phyloP scores from a whole-genome alignment of 1,284 basidiomycete genomes.

The Ustilago trichophora region DNA sequence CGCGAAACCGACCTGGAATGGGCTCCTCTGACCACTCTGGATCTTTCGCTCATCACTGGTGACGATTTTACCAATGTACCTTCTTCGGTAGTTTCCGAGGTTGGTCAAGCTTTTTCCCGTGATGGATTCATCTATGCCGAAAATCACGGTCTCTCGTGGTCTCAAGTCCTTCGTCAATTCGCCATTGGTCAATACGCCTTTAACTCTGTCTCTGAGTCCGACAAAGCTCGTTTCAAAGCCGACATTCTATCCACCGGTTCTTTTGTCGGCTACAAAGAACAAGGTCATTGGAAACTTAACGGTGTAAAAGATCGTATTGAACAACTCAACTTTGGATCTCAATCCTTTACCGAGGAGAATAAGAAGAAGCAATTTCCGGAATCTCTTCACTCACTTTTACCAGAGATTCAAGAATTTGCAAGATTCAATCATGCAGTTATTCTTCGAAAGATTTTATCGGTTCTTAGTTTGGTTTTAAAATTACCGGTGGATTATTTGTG shows the following conservation, averaged over 20 bases:
- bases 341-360: conserved; percentile 54
- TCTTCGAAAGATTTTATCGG: conserved; percentile 67
- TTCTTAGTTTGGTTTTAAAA: conserved; percentile 68
- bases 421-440: conserved; percentile 66
- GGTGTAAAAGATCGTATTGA: conserved; percentile 68
- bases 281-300: conserved; percentile 68
- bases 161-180: conserved; percentile 62
- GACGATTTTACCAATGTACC: conserved; percentile 58
- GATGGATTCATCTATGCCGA: conserved; percentile 65
- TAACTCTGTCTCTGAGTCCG: conserved; percentile 49
- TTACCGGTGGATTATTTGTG: conserved; percentile 68
- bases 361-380: conserved; percentile 47
- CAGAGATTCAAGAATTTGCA: conserved; percentile 67
- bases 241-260: conserved; percentile 58
- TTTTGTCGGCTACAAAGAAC: conserved; percentile 68
- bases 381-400: conserved; percentile 51
- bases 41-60: conserved; percentile 57
- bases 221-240: conserved; percentile 61
- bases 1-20: conserved; percentile 59
- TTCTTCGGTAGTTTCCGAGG: conserved; percentile 45
- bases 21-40: conserved; percentile 62
- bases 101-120: conserved; percentile 56
- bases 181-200: conserved; percentile 64
- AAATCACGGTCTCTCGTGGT: conserved; percentile 62
- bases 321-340: conserved; percentile 68